A percentile compares a stretch with the other conserved stretches of the same genome.
phyloP scores from a whole-genome alignment of 257 asterid species.

The Solanum microdontum region DNA sequence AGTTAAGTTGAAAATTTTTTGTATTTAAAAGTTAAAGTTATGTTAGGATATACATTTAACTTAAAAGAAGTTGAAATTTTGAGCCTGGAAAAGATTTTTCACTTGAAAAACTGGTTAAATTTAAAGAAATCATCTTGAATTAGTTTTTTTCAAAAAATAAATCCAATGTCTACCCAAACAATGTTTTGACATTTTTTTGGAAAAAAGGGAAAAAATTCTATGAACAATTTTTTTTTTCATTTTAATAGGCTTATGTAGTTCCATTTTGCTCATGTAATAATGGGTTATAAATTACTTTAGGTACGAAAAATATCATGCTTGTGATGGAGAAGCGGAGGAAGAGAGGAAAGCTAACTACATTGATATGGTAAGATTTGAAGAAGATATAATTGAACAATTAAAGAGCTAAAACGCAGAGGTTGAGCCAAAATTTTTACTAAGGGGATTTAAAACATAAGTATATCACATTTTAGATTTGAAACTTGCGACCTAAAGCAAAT shows the following conservation, averaged over 20 bases:
- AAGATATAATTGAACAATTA: not conserved
- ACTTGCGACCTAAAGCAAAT: not conserved
- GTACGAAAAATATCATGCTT: slow-evolving; percentile 6
- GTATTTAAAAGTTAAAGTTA: not conserved
- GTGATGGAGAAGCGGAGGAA: slow-evolving; percentile 5
- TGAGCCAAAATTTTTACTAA: not conserved
- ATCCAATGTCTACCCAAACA: not conserved
- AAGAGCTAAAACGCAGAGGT: not conserved
- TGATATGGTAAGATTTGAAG: slow-evolving; percentile 1
- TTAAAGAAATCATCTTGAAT: not conserved
- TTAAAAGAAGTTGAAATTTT: not conserved
- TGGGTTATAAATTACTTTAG: not conserved
- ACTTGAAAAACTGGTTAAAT: not conserved
- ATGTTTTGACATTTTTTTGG: not conserved
- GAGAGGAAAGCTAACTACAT: slow-evolving; percentile 12
- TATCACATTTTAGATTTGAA: not conserved
- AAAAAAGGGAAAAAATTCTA: not conserved
- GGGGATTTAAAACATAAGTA: not conserved
- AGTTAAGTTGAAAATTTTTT: not conserved
- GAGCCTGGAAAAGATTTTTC: not conserved
- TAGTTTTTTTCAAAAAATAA: not conserved
- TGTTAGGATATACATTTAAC: not conserved
- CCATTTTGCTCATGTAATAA: not conserved
- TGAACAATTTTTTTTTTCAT: not conserved
- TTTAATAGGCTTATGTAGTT: not conserved